These are phyloP conservation scores for Citrus cavaleriei DNA, from an alignment of 345 rosid genomes.

Conservation along the genomic window DNA sequence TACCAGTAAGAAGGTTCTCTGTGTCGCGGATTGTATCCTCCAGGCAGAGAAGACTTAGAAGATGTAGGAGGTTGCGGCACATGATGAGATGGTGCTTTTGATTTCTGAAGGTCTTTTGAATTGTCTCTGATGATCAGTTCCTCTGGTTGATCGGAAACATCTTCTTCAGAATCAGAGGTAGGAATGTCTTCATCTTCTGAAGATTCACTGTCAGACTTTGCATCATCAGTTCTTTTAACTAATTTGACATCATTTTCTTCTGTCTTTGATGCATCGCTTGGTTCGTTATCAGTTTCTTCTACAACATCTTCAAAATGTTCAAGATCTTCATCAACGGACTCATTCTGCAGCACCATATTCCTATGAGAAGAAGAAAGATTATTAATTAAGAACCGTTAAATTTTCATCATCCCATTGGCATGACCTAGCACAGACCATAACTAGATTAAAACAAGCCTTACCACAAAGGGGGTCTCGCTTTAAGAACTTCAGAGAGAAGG, in stretches of 20 bases:
- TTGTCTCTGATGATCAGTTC: constrained; percentile 36
- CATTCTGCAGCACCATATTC: constrained; percentile 81
- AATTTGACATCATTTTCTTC: constrained; percentile 24
- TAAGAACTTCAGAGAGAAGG: constrained; percentile 90
- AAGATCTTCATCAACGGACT: constrained; percentile 75
- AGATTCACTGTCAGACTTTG: constrained; percentile 36
- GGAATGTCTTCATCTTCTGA: constrained; percentile 56
- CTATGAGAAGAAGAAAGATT: constrained; percentile 32
- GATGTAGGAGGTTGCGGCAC: constrained; percentile 26
- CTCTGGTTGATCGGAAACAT: constrained; percentile 49
- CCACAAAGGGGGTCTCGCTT: constrained; percentile 87
- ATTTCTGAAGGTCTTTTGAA: constrained; percentile 29
- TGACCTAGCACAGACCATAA: neutral
- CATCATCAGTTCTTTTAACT: constrained; percentile 22
- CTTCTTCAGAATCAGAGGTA: constrained; percentile 49
- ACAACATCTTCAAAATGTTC: constrained; percentile 90
- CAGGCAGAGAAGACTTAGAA: constrained; percentile 49
- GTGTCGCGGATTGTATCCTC: constrained; percentile 89
- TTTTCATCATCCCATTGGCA: neutral
- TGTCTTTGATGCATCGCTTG: constrained; percentile 25
- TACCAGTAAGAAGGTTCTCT: constrained; percentile 94
- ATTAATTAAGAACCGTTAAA: neutral
- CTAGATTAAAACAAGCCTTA: constrained; percentile 21
- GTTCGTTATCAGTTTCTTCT: constrained; percentile 56
- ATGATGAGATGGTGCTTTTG: constrained; percentile 23